These are phyloP conservation scores for Ogataea paraovalis DNA, from an alignment of 805 yeast genomes.

Conservation along the genomic window DNA sequence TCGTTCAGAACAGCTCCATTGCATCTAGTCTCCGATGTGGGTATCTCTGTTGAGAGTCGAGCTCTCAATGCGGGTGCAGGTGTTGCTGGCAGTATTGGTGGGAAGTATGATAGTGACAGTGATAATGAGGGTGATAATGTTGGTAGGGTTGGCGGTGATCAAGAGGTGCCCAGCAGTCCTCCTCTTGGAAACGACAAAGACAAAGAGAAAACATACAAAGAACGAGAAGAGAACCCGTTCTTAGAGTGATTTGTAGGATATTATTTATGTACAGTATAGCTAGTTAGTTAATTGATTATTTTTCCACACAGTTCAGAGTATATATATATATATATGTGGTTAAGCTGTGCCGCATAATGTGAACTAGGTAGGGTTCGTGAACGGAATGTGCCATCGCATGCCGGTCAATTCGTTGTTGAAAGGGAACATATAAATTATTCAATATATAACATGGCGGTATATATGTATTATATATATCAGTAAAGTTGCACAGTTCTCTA, in stretches of 20 bases:
- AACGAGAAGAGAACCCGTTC: neutral
- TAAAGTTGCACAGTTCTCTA: too few species aligned
- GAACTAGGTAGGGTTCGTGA: too few species aligned
- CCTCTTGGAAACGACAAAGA: neutral
- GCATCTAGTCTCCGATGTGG: neutral
- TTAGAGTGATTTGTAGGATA: neutral
- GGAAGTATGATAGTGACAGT: slow-evolving; percentile 8
- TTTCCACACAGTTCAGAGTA: too few species aligned
- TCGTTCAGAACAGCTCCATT: slow-evolving; percentile 3
- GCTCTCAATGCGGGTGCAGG: neutral
- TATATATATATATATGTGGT: too few species aligned
- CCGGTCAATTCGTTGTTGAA: too few species aligned
- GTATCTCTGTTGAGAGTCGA: neutral
- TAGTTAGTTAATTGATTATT: too few species aligned
- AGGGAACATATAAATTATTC: too few species aligned
- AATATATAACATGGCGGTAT: too few species aligned
- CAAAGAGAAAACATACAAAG: neutral
- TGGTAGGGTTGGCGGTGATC: neutral
- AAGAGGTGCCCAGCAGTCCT: slow-evolving; percentile 2
- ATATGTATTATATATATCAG: too few species aligned
- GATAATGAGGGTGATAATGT: slow-evolving; percentile 1
- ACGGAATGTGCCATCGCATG: too few species aligned
- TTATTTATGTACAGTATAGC: too few species aligned
- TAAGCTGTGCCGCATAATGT: too few species aligned
- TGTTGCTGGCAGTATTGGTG: neutral